Conservation (phyloP, 768 basidiomycete species). For the Pleurotus djamor region DNA sequence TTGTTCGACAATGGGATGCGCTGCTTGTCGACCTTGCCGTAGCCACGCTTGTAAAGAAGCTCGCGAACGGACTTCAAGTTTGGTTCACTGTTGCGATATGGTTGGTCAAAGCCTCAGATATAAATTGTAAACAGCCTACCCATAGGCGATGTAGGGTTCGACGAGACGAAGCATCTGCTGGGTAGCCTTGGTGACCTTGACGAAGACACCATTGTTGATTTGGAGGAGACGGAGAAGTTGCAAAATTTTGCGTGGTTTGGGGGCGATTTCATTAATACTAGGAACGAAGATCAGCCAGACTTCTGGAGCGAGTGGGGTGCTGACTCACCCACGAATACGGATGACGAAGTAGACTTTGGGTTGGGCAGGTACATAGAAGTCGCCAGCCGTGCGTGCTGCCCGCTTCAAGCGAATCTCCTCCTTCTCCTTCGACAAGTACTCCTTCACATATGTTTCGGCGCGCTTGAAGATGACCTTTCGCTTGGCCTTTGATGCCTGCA, state of each 20-base stretch:
- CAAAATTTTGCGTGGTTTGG: conserved; percentile 98
- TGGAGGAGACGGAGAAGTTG: conserved; percentile 98
- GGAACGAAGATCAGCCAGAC: conserved; percentile 8
- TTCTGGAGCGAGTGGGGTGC: neutral
- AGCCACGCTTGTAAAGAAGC: conserved; percentile 99
- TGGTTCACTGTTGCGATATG: conserved; percentile 61
- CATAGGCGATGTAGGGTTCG: conserved; percentile 97
- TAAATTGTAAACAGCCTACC: conserved; percentile 42
- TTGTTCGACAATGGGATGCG: conserved; percentile 96
- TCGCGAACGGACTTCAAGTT: conserved; percentile 97
- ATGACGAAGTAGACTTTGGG: conserved; percentile 98
- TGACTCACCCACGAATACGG: conserved; percentile 89
- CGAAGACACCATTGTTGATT: conserved; percentile 99
- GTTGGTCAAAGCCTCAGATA: no score
- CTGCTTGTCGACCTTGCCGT: conserved; percentile 98
- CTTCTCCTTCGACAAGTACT: conserved; percentile 89
- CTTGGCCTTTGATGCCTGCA: conserved; percentile 83
- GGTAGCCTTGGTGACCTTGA: conserved; percentile 95
- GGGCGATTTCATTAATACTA: conserved; percentile 99
- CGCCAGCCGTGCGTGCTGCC: conserved; percentile 85
- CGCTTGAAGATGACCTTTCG: conserved; percentile 99
- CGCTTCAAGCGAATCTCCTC: conserved; percentile 97
- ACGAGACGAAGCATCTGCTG: conserved; percentile 98
- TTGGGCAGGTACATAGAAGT: conserved; percentile 97
- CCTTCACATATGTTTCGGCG: conserved; percentile 97